A percentile compares a stretch with the other conserved stretches of the same genome.
Conservation (phyloP, 2,329 filamentous ascomycete genomes). For the Celoporthe dispersa region DNA sequence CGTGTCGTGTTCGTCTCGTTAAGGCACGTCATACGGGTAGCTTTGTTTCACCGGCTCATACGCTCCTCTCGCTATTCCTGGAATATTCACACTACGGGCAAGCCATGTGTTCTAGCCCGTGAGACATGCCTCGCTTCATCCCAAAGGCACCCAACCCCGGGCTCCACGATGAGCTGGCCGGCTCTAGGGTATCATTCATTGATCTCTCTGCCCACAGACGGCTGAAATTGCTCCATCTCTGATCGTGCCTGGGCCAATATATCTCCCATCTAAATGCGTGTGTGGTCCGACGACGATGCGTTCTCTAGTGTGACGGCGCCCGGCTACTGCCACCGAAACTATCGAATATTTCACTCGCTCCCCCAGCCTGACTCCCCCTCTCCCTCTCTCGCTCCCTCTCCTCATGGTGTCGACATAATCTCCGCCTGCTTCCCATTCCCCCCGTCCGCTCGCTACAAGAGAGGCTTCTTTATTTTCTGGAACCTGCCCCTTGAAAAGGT, state of each 20-base stretch:
- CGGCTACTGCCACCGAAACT: slow-evolving; percentile 23
- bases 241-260: slow-evolving; percentile 22
- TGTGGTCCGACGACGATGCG: slow-evolving; percentile 22
- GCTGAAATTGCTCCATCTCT: slow-evolving; percentile 21
- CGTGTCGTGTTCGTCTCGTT: slow-evolving; percentile 20
- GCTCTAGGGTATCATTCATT: slow-evolving; percentile 13
- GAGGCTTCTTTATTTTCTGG: slow-evolving; percentile 22
- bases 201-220: slow-evolving; percentile 18
- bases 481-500: background rate
- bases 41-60: slow-evolving; percentile 28
- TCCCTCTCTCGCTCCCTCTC: background rate
- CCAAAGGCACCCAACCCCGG: slow-evolving; percentile 18
- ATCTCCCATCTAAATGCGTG: slow-evolving; percentile 10
- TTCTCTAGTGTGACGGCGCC: slow-evolving; percentile 22
- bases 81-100: slow-evolving; percentile 21
- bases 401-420: slow-evolving; percentile 17
- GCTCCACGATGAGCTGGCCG: slow-evolving; percentile 24
- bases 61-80: slow-evolving; percentile 26
- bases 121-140: slow-evolving; percentile 26
- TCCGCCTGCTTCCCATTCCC: background rate
- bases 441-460: slow-evolving; percentile 25
- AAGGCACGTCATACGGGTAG: slow-evolving; percentile 23
- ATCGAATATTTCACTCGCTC: slow-evolving; percentile 24
- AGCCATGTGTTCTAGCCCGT: slow-evolving; percentile 19
- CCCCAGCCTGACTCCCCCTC: slow-evolving; percentile 1